Percentiles rank a stretch among this genome's conserved stretches.
These are phyloP conservation scores for Avena sativa DNA, from an alignment of 176 grass and related monocot species.

Conservation along the genomic window DNA sequence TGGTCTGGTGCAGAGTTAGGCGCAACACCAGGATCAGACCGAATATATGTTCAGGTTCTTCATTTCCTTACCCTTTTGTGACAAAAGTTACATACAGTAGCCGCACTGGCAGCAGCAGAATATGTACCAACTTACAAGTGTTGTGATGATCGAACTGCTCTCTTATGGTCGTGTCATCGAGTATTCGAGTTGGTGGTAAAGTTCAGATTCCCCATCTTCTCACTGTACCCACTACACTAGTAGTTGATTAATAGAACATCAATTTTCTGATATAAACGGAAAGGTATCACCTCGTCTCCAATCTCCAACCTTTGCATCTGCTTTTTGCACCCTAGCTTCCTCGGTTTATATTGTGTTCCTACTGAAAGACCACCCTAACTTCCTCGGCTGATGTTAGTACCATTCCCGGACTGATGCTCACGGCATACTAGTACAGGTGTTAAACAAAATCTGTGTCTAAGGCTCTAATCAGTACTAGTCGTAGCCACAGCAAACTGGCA, in stretches of 20 bases:
- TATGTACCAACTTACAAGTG: background rate
- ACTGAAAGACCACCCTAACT: background rate
- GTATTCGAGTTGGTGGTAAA: slow-evolving; percentile 8
- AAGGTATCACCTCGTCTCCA: background rate
- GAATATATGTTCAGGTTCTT: slow-evolving; percentile 27
- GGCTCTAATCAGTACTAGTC: no score
- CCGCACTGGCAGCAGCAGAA: background rate
- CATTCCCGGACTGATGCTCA: background rate
- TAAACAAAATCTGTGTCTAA: no score
- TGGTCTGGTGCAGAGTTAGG: slow-evolving; percentile 37
- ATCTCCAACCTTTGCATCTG: slow-evolving; percentile 33
- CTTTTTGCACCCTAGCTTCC: slow-evolving; percentile 7
- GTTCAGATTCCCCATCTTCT: background rate
- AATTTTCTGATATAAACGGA: background rate
- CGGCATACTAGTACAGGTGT: no score
- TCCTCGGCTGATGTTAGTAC: background rate
- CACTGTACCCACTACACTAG: background rate
- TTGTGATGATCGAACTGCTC: background rate
- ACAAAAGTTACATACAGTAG: background rate
- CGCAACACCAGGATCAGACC: slow-evolving; percentile 4
- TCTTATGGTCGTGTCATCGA: background rate
- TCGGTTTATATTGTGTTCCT: background rate
- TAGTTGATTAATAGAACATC: background rate
- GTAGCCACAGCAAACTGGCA: no score
- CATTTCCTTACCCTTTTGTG: background rate